These are phyloP conservation scores for Salvia miltiorrhiza DNA, from an alignment of 257 asterid species.

Conservation along the genomic window DNA sequence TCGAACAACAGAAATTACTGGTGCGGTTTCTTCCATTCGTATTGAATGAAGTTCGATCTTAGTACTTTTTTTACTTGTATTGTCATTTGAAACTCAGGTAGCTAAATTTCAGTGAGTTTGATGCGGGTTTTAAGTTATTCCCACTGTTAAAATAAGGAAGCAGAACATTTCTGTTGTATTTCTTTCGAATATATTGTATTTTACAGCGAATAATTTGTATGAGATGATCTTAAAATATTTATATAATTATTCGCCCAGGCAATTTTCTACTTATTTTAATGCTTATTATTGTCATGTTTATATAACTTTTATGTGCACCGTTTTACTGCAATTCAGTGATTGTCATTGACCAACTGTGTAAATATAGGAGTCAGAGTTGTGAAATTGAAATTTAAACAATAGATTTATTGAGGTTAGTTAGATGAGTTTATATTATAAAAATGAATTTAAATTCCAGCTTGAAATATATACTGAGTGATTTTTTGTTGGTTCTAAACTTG, in stretches of 20 bases:
- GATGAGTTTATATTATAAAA: not conserved
- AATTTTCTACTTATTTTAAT: too few relatives aligned
- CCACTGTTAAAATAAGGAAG: constrained; percentile 13
- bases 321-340: not conserved
- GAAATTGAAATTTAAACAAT: not conserved
- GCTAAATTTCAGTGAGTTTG: not conserved
- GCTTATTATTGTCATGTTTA: too few relatives aligned
- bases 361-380: not conserved
- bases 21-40: constrained; percentile 54
- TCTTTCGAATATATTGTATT: not conserved
- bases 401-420: not conserved
- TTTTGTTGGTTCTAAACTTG: not conserved
- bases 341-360: too few relatives aligned
- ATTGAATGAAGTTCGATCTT: constrained; percentile 31
- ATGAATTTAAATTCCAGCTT: not conserved
- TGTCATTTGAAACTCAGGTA: not conserved
- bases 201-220: not conserved
- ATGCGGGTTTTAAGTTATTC: not conserved
- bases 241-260: too few relatives aligned
- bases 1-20: constrained; percentile 45
- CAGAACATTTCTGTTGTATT: constrained; percentile 10
- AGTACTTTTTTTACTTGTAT: not conserved
- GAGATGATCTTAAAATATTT: not conserved
- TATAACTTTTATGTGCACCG: too few relatives aligned
- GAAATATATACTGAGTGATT: too few relatives aligned